These are phyloP conservation scores for Penicillium sp. DNA, from an alignment of 2,329 filamentous ascomycete genomes.

Conservation along the genomic window DNA sequence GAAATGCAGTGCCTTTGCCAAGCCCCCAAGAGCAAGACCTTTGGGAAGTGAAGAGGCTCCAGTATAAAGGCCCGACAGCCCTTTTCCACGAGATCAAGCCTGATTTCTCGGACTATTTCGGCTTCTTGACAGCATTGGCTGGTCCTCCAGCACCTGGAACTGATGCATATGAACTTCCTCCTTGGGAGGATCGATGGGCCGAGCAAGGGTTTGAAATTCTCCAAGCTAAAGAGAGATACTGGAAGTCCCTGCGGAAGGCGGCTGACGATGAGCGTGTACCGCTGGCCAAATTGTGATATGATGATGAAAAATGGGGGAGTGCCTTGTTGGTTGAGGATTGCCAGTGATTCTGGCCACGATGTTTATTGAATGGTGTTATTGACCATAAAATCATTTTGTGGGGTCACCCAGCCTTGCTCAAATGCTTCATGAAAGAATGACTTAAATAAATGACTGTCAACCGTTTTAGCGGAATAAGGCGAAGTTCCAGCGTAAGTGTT, in stretches of 20 bases:
- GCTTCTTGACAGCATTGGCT: slow-evolving; percentile 41
- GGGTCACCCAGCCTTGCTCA: background rate
- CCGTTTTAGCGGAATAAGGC: background rate
- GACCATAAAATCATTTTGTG: background rate
- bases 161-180: slow-evolving; percentile 37
- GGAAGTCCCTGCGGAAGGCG: slow-evolving; percentile 12
- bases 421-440: background rate
- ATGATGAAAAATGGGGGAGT: background rate
- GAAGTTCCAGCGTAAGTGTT: background rate
- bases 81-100: slow-evolving; percentile 28
- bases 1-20: slow-evolving; percentile 23
- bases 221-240: slow-evolving; percentile 22
- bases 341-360: no score
- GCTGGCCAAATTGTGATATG: slow-evolving; percentile 1
- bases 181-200: slow-evolving; percentile 41
- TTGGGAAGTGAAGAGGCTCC: slow-evolving; percentile 29
- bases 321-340: no score
- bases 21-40: slow-evolving; percentile 21
- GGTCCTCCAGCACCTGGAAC: slow-evolving; percentile 42
- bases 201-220: slow-evolving; percentile 24
- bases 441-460: background rate
- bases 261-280: background rate
- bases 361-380: no score
- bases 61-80: slow-evolving; percentile 21
- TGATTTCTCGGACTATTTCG: slow-evolving; percentile 45